Evolutionary conservation across 2,329 filamentous ascomycete species (phyloP).

Genomic region (Rhynchosporium agropyri): DNA sequence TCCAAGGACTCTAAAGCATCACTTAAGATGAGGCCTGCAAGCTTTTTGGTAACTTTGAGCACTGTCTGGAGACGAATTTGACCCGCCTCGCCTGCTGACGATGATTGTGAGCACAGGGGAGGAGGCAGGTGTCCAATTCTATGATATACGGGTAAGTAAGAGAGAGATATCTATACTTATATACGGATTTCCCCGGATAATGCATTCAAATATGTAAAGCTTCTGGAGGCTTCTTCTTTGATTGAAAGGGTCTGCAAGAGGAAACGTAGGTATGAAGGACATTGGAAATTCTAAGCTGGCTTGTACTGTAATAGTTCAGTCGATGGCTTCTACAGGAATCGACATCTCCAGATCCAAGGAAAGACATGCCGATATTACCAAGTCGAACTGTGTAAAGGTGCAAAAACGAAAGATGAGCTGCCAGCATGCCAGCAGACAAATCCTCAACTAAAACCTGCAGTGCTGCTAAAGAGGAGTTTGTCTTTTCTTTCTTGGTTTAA

Average conservation of each 20-base stretch:
- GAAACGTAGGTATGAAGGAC: background rate
- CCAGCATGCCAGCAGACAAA: too few species aligned
- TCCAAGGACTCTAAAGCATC: too few species aligned
- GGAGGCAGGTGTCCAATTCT: background rate
- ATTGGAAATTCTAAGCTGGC: background rate
- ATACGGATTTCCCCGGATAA: background rate
- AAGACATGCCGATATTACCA: background rate
- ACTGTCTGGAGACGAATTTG: too few species aligned
- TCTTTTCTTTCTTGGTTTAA: too few species aligned
- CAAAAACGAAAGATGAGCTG: too few species aligned
- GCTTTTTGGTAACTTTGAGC: too few species aligned
- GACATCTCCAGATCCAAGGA: background rate
- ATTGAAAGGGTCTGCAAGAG: background rate
- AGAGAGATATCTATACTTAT: background rate
- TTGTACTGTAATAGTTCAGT: background rate
- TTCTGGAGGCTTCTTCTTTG: slow-evolving; percentile 2
- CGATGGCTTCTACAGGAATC: background rate
- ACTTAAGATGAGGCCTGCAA: too few species aligned
- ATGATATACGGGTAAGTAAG: background rate
- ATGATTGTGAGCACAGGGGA: too few species aligned
- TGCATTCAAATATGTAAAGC: background rate
- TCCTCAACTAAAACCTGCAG: too few species aligned
- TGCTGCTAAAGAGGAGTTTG: too few species aligned
- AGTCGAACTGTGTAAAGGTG: background rate
- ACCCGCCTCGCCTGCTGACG: background rate